These are phyloP conservation scores for Suhomyces prunicola DNA, from an alignment of 805 yeast species.

Conservation along the genomic window DNA sequence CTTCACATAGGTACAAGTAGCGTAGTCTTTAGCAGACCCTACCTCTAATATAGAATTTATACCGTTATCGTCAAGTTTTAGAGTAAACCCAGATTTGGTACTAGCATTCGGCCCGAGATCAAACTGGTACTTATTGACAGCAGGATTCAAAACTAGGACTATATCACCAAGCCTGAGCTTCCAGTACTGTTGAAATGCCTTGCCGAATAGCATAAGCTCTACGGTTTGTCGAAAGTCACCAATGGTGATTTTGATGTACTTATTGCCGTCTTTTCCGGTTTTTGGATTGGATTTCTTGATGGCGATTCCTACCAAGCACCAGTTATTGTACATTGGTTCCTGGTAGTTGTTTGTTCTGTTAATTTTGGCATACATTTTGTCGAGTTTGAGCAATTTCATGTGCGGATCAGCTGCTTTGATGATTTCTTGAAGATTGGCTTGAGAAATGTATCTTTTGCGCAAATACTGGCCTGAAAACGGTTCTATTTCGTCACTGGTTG, in stretches of 20 bases:
- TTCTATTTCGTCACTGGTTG: conserved; percentile 19
- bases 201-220: conserved; percentile 61
- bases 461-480: conserved; percentile 15
- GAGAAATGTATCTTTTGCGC: conserved; percentile 26
- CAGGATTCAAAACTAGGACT: conserved; percentile 73
- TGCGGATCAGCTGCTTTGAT: conserved; percentile 35
- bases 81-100: conserved; percentile 41
- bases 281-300: conserved; percentile 54
- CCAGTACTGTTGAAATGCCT: conserved; percentile 68
- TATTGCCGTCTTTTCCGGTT: conserved; percentile 39
- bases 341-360: conserved; percentile 58
- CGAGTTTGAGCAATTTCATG: conserved; percentile 53
- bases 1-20: conserved; percentile 55
- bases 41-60: conserved; percentile 62
- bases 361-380: conserved; percentile 61
- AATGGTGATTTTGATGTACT: conserved; percentile 58
- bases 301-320: conserved; percentile 76
- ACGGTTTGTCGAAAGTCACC: conserved; percentile 66
- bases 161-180: conserved; percentile 73
- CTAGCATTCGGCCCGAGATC: conserved; percentile 18
- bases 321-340: conserved; percentile 71
- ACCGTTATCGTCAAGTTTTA: conserved; percentile 48
- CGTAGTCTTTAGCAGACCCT: conserved; percentile 68
- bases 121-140: conserved; percentile 33
- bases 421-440: conserved; percentile 28